phyloP scores from a whole-genome alignment of 2,329 filamentous ascomycete species.

The Alternaria sp. region DNA sequence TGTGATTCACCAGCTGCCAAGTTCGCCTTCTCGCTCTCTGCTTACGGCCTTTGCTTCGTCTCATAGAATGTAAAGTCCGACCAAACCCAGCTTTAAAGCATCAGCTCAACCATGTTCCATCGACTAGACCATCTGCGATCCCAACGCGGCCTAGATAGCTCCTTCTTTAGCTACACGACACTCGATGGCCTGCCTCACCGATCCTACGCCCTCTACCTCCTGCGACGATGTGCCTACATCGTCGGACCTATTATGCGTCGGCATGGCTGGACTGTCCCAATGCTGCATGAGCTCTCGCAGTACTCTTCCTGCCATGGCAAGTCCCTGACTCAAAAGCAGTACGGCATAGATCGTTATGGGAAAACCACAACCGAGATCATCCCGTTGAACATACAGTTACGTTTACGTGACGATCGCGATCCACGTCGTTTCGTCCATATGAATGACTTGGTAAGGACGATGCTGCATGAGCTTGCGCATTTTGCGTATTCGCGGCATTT shows the following conservation, averaged over 20 bases:
- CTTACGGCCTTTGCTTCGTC: background rate
- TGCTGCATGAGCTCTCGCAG: background rate
- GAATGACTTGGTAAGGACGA: background rate
- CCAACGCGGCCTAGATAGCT: background rate
- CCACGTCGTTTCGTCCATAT: background rate
- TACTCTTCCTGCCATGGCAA: background rate
- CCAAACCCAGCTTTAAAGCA: background rate
- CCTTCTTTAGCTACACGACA: background rate
- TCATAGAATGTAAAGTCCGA: background rate
- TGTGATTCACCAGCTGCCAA: background rate
- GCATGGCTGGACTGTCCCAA: conserved; percentile 5
- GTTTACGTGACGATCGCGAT: background rate
- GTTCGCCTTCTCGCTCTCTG: background rate
- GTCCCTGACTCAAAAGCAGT: background rate
- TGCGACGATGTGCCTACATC: conserved; percentile 7
- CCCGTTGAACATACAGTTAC: background rate
- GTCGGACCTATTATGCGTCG: conserved; percentile 1
- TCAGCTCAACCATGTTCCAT: background rate
- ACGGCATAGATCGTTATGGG: background rate
- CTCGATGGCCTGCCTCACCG: background rate
- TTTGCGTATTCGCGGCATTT: background rate
- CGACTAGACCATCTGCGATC: background rate
- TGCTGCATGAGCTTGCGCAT: conserved; percentile 12
- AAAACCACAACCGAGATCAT: background rate
- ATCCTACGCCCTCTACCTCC: background rate